These are phyloP conservation scores for Draba incana DNA, from an alignment of 345 rosid genomes.

Conservation along the genomic window DNA sequence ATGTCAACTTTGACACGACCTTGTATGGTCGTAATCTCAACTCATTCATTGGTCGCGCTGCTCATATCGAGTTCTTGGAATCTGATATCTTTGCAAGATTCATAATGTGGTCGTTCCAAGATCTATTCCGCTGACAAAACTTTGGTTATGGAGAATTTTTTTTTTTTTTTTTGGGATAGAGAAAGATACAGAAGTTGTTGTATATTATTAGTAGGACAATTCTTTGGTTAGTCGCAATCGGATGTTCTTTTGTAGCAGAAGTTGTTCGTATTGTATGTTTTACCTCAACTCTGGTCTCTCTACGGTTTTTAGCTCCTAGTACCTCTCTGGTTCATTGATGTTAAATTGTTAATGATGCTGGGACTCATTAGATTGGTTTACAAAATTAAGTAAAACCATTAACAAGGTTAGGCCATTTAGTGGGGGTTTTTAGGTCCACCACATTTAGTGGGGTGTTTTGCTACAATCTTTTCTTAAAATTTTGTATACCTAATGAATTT, in stretches of 20 bases:
- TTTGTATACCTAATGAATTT: neutral
- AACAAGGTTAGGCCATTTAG: neutral
- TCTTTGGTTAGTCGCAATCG: constrained; percentile 31
- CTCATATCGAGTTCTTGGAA: constrained; percentile 96
- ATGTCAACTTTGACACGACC: constrained; percentile 87
- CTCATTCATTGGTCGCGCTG: constrained; percentile 88
- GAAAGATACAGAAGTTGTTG: constrained; percentile 29
- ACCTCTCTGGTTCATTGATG: constrained; percentile 1
- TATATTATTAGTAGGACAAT: constrained; percentile 40
- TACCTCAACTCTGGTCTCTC: constrained; percentile 9
- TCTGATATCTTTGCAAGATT: constrained; percentile 82
- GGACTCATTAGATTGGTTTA: constrained; percentile 2
- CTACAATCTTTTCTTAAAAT: neutral
- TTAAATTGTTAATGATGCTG: neutral
- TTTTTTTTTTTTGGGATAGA: constrained; percentile 16
- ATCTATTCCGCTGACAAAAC: constrained; percentile 57
- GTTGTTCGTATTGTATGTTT: constrained; percentile 10
- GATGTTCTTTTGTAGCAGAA: constrained; percentile 19
- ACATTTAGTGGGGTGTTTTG: neutral
- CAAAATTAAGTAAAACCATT: constrained; percentile 14
- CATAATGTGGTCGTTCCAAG: constrained; percentile 96
- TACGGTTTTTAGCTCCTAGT: constrained; percentile 15
- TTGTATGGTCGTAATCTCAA: constrained; percentile 80
- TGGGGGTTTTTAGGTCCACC: constrained; percentile 28
- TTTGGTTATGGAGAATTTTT: neutral